A percentile compares a stretch with the other conserved stretches of the same genome.
These are phyloP conservation scores for Corchorus capsularis DNA, from an alignment of 345 rosid genomes.

Conservation along the genomic window DNA sequence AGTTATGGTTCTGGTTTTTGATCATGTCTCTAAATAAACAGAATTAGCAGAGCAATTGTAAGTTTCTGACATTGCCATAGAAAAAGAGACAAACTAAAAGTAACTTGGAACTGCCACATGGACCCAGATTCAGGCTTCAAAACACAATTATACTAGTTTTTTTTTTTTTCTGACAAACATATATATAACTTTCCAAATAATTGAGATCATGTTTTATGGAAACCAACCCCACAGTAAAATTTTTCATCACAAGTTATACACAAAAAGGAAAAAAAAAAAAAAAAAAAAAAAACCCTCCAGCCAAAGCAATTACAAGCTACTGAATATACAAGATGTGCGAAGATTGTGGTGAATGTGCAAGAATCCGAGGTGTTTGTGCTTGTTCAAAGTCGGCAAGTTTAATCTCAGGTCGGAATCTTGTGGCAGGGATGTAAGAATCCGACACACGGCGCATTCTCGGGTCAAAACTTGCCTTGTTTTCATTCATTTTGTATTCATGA, in stretches of 20 bases:
- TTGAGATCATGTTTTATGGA: neutral
- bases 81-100: neutral
- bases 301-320: slow-evolving; percentile 18
- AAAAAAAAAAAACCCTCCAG: neutral
- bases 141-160: neutral
- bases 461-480: slow-evolving; percentile 32
- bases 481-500: slow-evolving; percentile 40
- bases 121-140: neutral
- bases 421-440: slow-evolving; percentile 29
- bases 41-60: neutral
- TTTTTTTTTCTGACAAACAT: too few relatives aligned
- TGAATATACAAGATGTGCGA: slow-evolving; percentile 42
- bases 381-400: slow-evolving; percentile 40
- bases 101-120: neutral
- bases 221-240: neutral
- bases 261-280: neutral
- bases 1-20: neutral
- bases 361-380: slow-evolving; percentile 27
- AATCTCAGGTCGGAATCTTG: slow-evolving; percentile 48
- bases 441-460: slow-evolving; percentile 24
- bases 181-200: neutral
- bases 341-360: slow-evolving; percentile 35
- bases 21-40: neutral
- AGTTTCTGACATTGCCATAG: neutral
- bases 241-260: neutral